Evolutionary conservation across 768 basidiomycete genomes (phyloP), one percentile per base, ranked within the genome.

Genomic region (Gymnopilus junonius): DNA sequence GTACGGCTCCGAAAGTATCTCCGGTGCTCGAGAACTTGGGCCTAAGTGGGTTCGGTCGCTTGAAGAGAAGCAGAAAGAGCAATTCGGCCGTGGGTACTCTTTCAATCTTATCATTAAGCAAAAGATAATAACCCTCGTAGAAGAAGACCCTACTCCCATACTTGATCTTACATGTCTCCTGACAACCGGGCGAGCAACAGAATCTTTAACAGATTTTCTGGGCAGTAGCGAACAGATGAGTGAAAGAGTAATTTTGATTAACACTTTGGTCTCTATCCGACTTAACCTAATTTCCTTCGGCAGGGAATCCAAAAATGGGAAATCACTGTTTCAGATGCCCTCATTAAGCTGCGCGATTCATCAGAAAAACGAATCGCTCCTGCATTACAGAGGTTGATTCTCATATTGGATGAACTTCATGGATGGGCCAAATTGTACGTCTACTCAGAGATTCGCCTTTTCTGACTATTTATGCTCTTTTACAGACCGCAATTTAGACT

Each of bases 251-350:
- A 78, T 60, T 45, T 64, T 60, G 45, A 60, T 55, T 48, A n/a
- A 51, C 50, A 62, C 63, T 34, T 46, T n/a, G n/a, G n/a, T n/a
- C n/a, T n/a, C n/a, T n/a, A n/a, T 43, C 31, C 54, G 8, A 51
- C 53, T 29, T 50, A 25, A 68, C n/a, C 61, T 42, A 45, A 65
- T 37, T 34, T 71, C 63, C 48, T 67, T 45, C 91, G 54, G 65
- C 62, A 94, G 93, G 87, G 87, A 50, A 81, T 94, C 59, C 87
- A 89, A 71, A 93, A 92, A 73, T 95, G 93, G 93, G 92, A 94
- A 71, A 79, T 85, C 1, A 87, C 86, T 4, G 84, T 93, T 67
- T 80, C 81, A 10, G 91, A 93, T 63, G 85, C 91, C 15, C 74
- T 95, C 55, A 79, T 82, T 32, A 91, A 87, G 71, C 76, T 94